Base-by-base conservation (phyloP, 2,329 filamentous ascomycete genomes). In the Diaporthe eres region DNA sequence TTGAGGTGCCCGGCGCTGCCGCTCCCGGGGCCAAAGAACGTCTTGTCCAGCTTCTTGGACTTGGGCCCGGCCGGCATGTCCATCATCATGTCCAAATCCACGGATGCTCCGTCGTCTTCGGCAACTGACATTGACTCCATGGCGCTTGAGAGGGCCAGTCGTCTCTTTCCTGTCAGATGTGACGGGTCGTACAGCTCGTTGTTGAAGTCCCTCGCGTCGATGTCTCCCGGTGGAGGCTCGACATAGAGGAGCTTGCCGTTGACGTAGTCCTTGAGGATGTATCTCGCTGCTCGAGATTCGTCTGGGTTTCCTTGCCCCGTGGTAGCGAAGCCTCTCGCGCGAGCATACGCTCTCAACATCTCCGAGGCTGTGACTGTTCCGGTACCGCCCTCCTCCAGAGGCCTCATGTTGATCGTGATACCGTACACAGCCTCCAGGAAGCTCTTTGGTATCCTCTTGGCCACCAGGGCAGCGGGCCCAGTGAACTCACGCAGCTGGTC, bases 391-490 rank as follows among this genome's bases (percentile, higher is more conserved):
- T 99, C 97, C 83, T 98, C 97, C 0, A 94, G 80, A 0, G 96
- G 93, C 9, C 95, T 90, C 0, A 91, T 95, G 76, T 90, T 86
- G 79, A 99, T 98, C 81, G 93, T 94, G 86, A 99, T 96, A 71
- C 97, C 97, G 84, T 99, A 99, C 4, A 98, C 88, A 42, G 95
- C 95, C 84, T 99, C 97, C 7, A 99, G 87, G 86, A 98, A 98
- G 10, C 90, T 86, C 82, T 97, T 92, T 1, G 97, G 97, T 73
- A 99, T 95, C 71, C 97, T 91, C 76, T 94, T 90, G 1, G 96
- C 92, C 39, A 99, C 94, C 4, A 99, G 90, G 0, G 92, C 92
- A 25, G 93, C 93, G 0, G 97, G 97, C 1, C 97, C 97, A 4
- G 92, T 96, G 86, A 94, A 98, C 83, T 99, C 97, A 77, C 97